Evolutionary conservation across 2,329 filamentous ascomycete species (phyloP), one percentile per base, ranked within the genome.

Genomic region (Pseudomassariella vexata): DNA sequence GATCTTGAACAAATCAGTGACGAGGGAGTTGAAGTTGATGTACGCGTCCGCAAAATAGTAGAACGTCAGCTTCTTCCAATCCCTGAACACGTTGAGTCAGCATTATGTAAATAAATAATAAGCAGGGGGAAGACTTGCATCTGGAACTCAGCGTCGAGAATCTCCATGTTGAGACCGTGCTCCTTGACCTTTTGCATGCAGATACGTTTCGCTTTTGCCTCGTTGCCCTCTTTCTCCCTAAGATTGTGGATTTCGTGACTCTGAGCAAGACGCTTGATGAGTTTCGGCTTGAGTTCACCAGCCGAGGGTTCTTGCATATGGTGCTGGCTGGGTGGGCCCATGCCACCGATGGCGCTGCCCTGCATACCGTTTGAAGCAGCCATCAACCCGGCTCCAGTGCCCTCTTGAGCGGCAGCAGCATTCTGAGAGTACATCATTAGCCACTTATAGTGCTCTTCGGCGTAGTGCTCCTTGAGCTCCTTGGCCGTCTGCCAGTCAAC

Each of bases 41-140:
- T 98, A 98, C 1, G 87, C 80, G 53, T 95, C 89, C 33, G 92
- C 90, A 56, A 95, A 98, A 63, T 96, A 98, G 66, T 95, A 98
- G 62, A 96, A 96, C 0, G 94, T 98, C 35, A 98, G 67, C 58
- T 98, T 98, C 64, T 96, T 95, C 79, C 88, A 95, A 57, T 98
- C 92, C 81, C 90, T 95, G 47, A 1, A 30, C 22, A 19, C 9
- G 37, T 42, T 57, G 39, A 59, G 49, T 39, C 28, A 36, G 14
- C n/a, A 19, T 6, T n/a, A 21, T 5, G 27, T 15, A 20, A 11
- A 24, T 7, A 25, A 29, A 6, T 8, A 34, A 9, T 32, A 23
- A 10, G 24, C 14, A 27, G 18, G 36, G 25, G 16, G 19, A 30
- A 26, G n/a, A 39, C 85, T 75, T 68, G 94, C 90, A 95, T 94